Base-by-base conservation (phyloP, 176 grass and related monocot species). In the Oryza officinalis region DNA sequence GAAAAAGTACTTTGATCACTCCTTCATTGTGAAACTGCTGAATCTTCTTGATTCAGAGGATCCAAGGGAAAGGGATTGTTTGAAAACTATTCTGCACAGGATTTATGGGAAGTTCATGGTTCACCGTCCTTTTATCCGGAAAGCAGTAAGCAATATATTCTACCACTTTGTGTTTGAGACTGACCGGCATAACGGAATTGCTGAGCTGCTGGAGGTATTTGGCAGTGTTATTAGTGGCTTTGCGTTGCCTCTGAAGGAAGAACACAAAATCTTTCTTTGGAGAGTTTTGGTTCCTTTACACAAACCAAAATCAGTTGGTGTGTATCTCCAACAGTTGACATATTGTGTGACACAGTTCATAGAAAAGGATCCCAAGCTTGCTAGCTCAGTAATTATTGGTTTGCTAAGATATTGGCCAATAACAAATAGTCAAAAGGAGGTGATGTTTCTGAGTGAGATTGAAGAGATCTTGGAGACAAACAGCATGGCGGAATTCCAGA, bases 91-190 rank as follows among this genome's bases (percentile, higher is more conserved):
- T 77, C 86, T 99, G 70, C 97, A 99, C 85, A 89, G 74, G 89
- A 91, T 99, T 54, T 99, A 99, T 76, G 93, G 93, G 20, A 99
- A 99, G 66, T 99, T 99, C 86, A 99, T 99, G 97, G 97, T 96
- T 4, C 97, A 99, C 73, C 91, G 93, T 15, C 97, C 97, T 38
- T 99, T 96, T 67, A 92, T 99, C 41, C 91, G 93, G 40, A 99
- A 94, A 81, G 87, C 91, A 43, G 87, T 99, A 4, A 96, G 97
- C 81, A 96, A 96, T 71, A 94, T 99, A 74, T 99, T 99, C 81
- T 99, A 92, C 80, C 89, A 92, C 60, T 99, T 99, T 60, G 86
- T 96, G 72, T 99, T 94, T 6, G 97, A 99, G 88, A 94, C 93
- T 14, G 86, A 94, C 64, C 89, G 91, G 25, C 93, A 92, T 46